Percentiles rank a stretch among this genome's conserved stretches.
phyloP scores from a whole-genome alignment of 2,329 filamentous ascomycete species.

The Davidsoniella eucalypti region DNA sequence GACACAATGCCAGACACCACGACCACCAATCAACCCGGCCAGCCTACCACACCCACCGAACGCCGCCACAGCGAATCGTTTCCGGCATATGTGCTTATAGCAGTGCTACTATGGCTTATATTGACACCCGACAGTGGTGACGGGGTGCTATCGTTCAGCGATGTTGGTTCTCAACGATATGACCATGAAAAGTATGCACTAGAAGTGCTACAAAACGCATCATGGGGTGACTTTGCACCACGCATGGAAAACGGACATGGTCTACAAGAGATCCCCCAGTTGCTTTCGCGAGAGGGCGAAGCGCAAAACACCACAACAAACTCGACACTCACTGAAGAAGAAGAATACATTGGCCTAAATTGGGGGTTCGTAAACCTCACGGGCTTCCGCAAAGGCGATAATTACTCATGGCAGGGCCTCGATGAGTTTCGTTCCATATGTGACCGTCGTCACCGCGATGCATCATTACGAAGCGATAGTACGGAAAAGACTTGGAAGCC shows the following conservation, averaged over 20 bases:
- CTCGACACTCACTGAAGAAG: conserved; percentile 6
- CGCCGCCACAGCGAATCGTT: conserved; percentile 5
- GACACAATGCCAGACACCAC: neutral
- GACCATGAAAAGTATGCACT: conserved; percentile 35
- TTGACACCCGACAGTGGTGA: conserved; percentile 15
- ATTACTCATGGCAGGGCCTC: conserved; percentile 64
- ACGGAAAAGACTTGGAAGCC: conserved; percentile 22
- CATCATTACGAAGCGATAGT: conserved; percentile 23
- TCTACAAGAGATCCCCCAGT: conserved; percentile 13
- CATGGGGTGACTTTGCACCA: conserved; percentile 45
- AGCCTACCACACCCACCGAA: neutral
- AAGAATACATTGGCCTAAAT: conserved; percentile 7
- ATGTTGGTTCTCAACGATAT: conserved; percentile 23
- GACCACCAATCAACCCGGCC: neutral
- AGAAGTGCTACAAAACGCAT: conserved; percentile 35
- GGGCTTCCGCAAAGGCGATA: conserved; percentile 58
- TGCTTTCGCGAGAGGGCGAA: conserved; percentile 12
- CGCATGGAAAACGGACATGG: conserved; percentile 11
- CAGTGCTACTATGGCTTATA: conserved; percentile 11
- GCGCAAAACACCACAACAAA: conserved; percentile 1
- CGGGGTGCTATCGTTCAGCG: conserved; percentile 19
- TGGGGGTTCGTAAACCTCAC: conserved; percentile 50
- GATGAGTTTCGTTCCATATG: conserved; percentile 30
- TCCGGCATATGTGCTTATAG: conserved; percentile 7
- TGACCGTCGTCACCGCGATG: conserved; percentile 35